Conservation (phyloP, 192 early-diverging fungal genomes). For the Gigaspora rosea region DNA sequence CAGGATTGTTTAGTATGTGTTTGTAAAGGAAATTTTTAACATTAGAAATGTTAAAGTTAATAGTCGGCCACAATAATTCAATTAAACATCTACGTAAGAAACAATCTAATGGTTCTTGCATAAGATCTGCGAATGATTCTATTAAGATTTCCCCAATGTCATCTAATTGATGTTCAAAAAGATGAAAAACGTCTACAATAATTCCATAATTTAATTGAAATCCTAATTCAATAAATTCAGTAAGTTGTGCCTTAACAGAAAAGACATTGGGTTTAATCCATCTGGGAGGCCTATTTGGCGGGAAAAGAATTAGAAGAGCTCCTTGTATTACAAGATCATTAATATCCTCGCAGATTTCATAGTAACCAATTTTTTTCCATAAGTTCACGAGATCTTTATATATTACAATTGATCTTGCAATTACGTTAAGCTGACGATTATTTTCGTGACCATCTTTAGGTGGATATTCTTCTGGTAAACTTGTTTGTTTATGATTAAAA, state of each 20-base stretch:
- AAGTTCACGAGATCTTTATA: background rate
- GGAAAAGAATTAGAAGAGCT: constrained; percentile 6
- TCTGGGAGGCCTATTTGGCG: background rate
- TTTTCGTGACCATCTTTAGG: constrained; percentile 14
- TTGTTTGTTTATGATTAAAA: too few relatives aligned
- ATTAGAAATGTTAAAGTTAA: too few relatives aligned
- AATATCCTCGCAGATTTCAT: constrained; percentile 9
- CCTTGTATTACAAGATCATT: constrained; percentile 26
- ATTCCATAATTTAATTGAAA: constrained; percentile 5
- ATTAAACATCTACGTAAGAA: too few relatives aligned
- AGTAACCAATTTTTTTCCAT: constrained; percentile 8
- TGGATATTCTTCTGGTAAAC: background rate
- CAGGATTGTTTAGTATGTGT: too few relatives aligned
- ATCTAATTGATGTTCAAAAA: constrained; percentile 4
- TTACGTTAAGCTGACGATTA: background rate
- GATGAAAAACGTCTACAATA: background rate
- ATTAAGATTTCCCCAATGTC: constrained; percentile 10
- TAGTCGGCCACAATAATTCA: too few relatives aligned
- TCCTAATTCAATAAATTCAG: background rate
- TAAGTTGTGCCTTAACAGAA: background rate
- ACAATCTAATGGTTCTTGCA: too few relatives aligned
- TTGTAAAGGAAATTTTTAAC: too few relatives aligned
- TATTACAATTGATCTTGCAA: constrained; percentile 13
- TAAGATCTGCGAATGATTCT: background rate
- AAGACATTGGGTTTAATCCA: background rate